These are phyloP conservation scores for Clitopilus passeckerianus DNA, from an alignment of 768 basidiomycete species.

Conservation along the genomic window DNA sequence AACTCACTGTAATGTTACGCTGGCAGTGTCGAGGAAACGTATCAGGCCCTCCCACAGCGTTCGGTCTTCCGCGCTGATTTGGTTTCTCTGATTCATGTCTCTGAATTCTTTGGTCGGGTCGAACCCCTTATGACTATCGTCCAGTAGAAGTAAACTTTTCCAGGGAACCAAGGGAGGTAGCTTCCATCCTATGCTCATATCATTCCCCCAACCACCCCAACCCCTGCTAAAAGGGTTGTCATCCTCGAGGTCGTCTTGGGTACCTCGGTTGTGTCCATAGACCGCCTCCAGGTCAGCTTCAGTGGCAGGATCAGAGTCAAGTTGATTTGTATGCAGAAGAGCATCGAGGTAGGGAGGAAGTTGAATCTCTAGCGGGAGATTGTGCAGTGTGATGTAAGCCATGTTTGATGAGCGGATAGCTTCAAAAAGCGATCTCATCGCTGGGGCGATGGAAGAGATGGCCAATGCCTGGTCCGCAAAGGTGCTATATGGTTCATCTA, in stretches of 20 bases:
- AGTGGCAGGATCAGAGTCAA: neutral
- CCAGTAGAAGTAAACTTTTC: slow-evolving; percentile 75
- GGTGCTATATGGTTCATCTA: slow-evolving; percentile 56
- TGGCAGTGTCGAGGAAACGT: slow-evolving; percentile 69
- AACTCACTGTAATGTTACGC: slow-evolving; percentile 73
- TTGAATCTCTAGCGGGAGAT: slow-evolving; percentile 80
- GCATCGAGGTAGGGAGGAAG: slow-evolving; percentile 78
- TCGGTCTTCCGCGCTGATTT: slow-evolving; percentile 60
- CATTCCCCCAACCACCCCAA: slow-evolving; percentile 62
- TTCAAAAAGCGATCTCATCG: slow-evolving; percentile 79
- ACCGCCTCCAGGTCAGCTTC: slow-evolving; percentile 56
- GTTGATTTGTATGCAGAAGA: slow-evolving; percentile 47
- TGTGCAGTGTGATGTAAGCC: slow-evolving; percentile 73
- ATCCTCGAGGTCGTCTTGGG: slow-evolving; percentile 34
- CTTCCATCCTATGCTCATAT: slow-evolving; percentile 68
- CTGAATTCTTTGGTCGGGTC: slow-evolving; percentile 30
- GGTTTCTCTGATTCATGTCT: slow-evolving; percentile 53
- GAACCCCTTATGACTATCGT: slow-evolving; percentile 54
- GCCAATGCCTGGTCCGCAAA: slow-evolving; percentile 57
- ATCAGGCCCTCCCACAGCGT: slow-evolving; percentile 66
- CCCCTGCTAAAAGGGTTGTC: slow-evolving; percentile 46
- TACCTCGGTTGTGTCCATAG: slow-evolving; percentile 36
- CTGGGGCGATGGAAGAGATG: slow-evolving; percentile 65
- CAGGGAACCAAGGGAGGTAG: slow-evolving; percentile 78
- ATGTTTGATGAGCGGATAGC: slow-evolving; percentile 72